Conservation (phyloP, 306 rosid genomes). For the Malus orientalis region DNA sequence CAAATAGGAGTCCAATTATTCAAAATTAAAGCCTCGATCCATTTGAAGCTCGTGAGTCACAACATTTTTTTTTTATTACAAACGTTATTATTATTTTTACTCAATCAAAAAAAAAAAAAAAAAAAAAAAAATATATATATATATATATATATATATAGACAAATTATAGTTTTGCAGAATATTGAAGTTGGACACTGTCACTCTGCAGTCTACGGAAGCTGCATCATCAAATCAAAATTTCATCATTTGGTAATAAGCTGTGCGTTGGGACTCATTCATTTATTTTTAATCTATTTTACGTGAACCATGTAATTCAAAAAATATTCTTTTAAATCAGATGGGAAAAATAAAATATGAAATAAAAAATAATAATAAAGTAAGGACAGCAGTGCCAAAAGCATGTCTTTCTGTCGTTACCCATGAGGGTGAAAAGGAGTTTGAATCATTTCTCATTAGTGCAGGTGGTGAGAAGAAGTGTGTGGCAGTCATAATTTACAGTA, state of each 20-base stretch:
- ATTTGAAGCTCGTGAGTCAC: too few relatives aligned
- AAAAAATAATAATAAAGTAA: background rate
- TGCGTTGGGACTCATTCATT: constrained; percentile 5
- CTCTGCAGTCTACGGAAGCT: background rate
- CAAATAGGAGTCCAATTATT: too few relatives aligned
- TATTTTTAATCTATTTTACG: background rate
- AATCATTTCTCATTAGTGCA: constrained; percentile 43
- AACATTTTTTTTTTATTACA: too few relatives aligned
- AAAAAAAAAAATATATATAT: too few relatives aligned
- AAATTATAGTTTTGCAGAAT: background rate
- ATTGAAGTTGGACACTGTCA: background rate
- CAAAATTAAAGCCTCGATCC: too few relatives aligned
- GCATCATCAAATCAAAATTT: background rate
- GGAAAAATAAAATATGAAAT: too few relatives aligned
- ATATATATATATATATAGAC: too few relatives aligned
- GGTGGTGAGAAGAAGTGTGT: constrained; percentile 30
- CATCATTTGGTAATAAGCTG: background rate
- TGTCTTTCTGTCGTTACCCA: constrained; percentile 17
- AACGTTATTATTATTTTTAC: too few relatives aligned
- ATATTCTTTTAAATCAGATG: background rate
- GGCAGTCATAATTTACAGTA: constrained; percentile 29
- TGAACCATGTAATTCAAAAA: background rate
- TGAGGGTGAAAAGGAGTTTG: constrained; percentile 18
- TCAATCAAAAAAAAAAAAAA: too few relatives aligned
- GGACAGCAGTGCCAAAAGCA: background rate